Evolutionary conservation across 106 monocot genomes (phyloP), one percentile per base, ranked within the genome.

Genomic region (Hemerocallis citrina): DNA sequence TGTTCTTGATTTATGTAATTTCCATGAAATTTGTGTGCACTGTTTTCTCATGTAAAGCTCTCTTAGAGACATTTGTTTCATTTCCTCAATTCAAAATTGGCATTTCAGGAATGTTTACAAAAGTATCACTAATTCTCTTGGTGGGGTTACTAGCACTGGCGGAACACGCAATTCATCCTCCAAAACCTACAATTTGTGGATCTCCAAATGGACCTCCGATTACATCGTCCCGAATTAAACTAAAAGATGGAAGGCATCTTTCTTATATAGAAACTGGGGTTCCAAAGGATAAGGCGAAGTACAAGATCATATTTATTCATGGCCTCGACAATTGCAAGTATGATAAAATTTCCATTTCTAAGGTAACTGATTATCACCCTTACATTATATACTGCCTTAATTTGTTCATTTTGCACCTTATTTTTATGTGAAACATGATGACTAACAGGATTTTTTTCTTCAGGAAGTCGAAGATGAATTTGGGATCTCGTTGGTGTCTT

Each of bases 191-290:
- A 40, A 75, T 75, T 1, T 78, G 77, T 64, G 83, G 78, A 41
- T 74, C 83, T 63, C 70, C 67, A 31, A 44, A 55, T 58, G 78
- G 74, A 15, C 78, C 78, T 40, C 62, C 70, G 14, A 31, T 83
- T 44, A 83, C 78, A 43, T 54, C 83, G 10, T 46, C 78, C 24
- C 67, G 83, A 68, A 78, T 83, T 47, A 73, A 67, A 64, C 74
- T 83, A 8, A 71, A 61, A 27, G 78, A 83, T 72, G 77, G 83
- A 44, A 83, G 83, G 61, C 33, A 74, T 47, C 38, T 83, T 27
- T 74, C 83, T 34, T 83, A 83, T 50, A 59, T 43, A 57, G 83
- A 83, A 74, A 35, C 67, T 35, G 78, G 83, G 10, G 58, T 72
- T 15, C 63, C 74, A 17, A 83, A 78, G 57, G 74, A 57, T 10